Conservation (phyloP, 768 basidiomycete species). For the Suillus clintonianus region DNA sequence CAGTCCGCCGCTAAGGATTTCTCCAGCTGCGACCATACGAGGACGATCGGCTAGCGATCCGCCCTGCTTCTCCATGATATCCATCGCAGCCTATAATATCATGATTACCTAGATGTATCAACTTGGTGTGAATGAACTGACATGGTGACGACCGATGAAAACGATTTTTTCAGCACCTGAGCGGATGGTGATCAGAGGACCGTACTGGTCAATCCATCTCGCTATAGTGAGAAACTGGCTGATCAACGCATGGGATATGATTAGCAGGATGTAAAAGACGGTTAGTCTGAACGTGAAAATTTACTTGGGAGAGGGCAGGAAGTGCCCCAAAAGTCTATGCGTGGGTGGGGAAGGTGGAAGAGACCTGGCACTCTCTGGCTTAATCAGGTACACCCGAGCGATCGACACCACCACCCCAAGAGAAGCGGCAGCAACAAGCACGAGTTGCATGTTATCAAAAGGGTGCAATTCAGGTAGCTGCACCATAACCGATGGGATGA, state of each 20-base stretch:
- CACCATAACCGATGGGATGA: neutral
- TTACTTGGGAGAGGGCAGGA: neutral
- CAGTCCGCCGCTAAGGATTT: constrained; percentile 55
- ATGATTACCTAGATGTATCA: neutral
- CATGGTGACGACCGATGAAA: constrained; percentile 27
- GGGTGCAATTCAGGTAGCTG: no score
- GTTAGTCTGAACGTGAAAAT: neutral
- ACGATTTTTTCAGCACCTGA: constrained; percentile 22
- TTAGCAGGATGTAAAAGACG: neutral
- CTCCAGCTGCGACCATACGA: constrained; percentile 48
- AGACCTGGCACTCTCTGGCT: neutral
- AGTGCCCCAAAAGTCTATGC: neutral
- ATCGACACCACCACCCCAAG: neutral
- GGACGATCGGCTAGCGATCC: constrained; percentile 50
- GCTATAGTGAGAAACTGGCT: neutral
- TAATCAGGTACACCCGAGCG: neutral
- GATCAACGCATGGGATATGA: neutral
- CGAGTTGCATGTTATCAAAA: neutral
- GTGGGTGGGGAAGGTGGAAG: neutral
- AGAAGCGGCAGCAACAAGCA: neutral
- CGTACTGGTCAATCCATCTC: constrained; percentile 25
- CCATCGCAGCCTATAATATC: constrained; percentile 42
- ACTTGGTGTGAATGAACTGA: neutral
- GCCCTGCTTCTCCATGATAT: constrained; percentile 60
- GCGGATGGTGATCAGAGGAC: constrained; percentile 24